Percentiles rank a stretch among this genome's conserved stretches.
These are phyloP conservation scores for Begonia fuchsioides DNA, from an alignment of 306 rosid genomes.

Conservation along the genomic window DNA sequence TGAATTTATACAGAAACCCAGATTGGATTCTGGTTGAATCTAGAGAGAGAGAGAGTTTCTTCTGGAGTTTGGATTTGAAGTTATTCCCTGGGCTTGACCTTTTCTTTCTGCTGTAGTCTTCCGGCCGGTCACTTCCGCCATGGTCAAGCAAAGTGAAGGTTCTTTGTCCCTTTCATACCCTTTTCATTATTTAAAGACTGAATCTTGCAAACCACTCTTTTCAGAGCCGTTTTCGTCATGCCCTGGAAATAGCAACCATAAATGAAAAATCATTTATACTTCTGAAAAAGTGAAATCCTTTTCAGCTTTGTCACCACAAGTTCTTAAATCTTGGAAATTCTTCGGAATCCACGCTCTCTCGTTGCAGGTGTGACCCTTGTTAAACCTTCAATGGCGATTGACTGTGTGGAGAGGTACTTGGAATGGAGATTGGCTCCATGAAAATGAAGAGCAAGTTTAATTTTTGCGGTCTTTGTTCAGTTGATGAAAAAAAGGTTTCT, in stretches of 20 bases:
- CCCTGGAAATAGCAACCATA: too few relatives aligned
- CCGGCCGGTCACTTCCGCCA: constrained; percentile 4
- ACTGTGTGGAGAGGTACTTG: constrained; percentile 61
- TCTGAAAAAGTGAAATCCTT: too few relatives aligned
- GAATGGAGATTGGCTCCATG: constrained; percentile 29
- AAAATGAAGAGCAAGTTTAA: too few relatives aligned
- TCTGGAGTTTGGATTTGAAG: neutral
- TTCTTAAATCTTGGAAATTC: too few relatives aligned
- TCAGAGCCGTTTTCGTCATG: too few relatives aligned
- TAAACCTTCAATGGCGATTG: constrained; percentile 7
- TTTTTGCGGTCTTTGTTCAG: too few relatives aligned
- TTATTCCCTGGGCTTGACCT: neutral
- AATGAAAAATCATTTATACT: too few relatives aligned
- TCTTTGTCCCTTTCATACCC: constrained; percentile 11
- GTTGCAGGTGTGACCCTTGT: too few relatives aligned
- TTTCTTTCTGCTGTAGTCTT: neutral
- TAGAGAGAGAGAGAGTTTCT: neutral
- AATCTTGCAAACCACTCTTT: too few relatives aligned
- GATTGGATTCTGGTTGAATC: neutral
- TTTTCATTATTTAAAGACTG: neutral
- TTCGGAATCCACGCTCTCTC: too few relatives aligned
- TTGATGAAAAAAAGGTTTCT: too few relatives aligned
- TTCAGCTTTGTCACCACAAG: too few relatives aligned
- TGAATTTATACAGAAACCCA: neutral
- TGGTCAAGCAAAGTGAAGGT: constrained; percentile 17